Percentiles rank a stretch among this genome's conserved stretches.
phyloP scores from a whole-genome alignment of 225 moss, liverwort and hornwort species.

The Polytrichum commune region DNA sequence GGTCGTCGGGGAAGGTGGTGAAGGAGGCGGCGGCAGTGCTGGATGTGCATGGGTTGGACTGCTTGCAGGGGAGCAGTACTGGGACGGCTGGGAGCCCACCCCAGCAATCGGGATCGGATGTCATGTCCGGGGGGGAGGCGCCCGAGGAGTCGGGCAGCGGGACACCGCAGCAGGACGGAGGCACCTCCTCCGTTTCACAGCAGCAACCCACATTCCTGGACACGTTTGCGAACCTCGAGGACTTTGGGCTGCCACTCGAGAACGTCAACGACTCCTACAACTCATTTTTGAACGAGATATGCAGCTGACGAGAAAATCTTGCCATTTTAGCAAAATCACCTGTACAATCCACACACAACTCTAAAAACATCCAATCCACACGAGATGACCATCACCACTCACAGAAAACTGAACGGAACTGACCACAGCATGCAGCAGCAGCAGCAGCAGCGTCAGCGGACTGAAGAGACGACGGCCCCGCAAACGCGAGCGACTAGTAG shows the following conservation, averaged over 20 bases:
- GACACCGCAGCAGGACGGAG: constrained; percentile 8
- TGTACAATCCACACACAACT: constrained; percentile 37
- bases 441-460: neutral
- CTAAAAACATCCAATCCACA: constrained; percentile 6
- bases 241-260: constrained; percentile 36
- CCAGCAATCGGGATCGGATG: constrained; percentile 33
- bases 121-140: constrained; percentile 28
- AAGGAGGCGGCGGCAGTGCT: constrained; percentile 3
- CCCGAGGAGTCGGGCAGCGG: constrained; percentile 15
- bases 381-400: neutral
- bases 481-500: neutral
- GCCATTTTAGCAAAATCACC: constrained; percentile 1
- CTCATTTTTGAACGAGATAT: constrained; percentile 52
- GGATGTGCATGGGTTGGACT: constrained; percentile 14
- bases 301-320: constrained; percentile 24
- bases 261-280: constrained; percentile 37
- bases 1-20: constrained; percentile 9
- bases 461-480: neutral
- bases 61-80: constrained; percentile 18
- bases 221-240: constrained; percentile 20
- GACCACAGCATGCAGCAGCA: neutral
- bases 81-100: constrained; percentile 26
- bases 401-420: neutral
- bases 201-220: constrained; percentile 37
- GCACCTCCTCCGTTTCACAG: constrained; percentile 3